Evolutionary conservation across 768 basidiomycete genomes (phyloP).

Genomic region (Amanita exitialis): DNA sequence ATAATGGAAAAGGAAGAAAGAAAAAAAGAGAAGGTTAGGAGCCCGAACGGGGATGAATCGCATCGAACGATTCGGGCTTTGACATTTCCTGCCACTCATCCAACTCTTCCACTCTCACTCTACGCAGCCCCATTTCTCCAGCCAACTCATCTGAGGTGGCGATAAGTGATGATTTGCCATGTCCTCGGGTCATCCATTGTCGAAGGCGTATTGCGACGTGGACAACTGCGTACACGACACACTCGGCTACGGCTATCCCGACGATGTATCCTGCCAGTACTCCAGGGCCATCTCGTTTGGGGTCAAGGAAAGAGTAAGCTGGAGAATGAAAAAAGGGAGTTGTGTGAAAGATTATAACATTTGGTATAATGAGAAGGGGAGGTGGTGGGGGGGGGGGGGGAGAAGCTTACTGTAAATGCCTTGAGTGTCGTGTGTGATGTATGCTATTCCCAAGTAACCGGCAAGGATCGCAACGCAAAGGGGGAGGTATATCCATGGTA

Average conservation of each 20-base stretch:
- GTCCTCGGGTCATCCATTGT: slow-evolving; percentile 14
- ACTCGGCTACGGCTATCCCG: slow-evolving; percentile 43
- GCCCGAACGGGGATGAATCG: too few species aligned
- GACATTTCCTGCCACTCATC: slow-evolving; percentile 3
- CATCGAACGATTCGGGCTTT: background rate
- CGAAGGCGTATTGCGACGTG: slow-evolving; percentile 31
- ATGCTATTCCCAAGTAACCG: slow-evolving; percentile 56
- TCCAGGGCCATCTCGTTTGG: slow-evolving; percentile 23
- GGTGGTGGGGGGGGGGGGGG: too few species aligned
- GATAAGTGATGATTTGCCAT: background rate
- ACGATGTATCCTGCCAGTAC: slow-evolving; percentile 52
- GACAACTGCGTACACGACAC: slow-evolving; percentile 40
- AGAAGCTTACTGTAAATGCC: slow-evolving; percentile 50
- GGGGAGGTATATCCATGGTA: slow-evolving; percentile 42
- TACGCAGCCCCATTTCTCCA: background rate
- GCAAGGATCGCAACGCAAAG: slow-evolving; percentile 39
- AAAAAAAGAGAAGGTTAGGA: too few species aligned
- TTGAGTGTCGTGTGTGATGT: slow-evolving; percentile 51
- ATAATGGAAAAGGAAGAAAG: too few species aligned
- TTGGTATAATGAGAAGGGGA: too few species aligned
- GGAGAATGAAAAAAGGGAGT: background rate
- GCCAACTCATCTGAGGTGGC: background rate
- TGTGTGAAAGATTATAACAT: too few species aligned
- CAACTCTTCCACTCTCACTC: background rate
- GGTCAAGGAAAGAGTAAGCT: slow-evolving; percentile 65